phyloP scores from a whole-genome alignment of 208 protist species.

The Naegleria lovaniensis region DNA sequence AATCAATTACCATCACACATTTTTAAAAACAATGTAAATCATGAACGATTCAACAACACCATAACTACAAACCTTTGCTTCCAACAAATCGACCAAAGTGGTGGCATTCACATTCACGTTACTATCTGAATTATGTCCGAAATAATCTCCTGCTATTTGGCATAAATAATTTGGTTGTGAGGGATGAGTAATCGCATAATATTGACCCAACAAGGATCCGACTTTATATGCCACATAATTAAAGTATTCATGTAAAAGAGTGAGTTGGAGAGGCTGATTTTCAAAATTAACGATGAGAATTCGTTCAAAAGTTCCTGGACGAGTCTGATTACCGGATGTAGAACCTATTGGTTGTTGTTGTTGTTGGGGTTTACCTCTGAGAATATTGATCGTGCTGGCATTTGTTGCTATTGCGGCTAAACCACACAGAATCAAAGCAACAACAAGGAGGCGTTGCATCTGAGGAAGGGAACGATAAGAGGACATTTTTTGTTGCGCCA shows the following conservation, averaged over 20 bases:
- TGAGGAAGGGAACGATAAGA: too few relatives aligned
- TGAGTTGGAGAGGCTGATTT: not conserved
- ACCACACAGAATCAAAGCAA: too few relatives aligned
- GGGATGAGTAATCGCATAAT: conserved; percentile 28
- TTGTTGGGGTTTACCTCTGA: too few relatives aligned
- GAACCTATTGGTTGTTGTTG: not conserved
- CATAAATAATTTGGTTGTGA: conserved; percentile 28
- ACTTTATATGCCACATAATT: not conserved
- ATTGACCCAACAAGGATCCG: conserved; percentile 1
- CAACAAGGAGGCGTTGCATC: too few relatives aligned
- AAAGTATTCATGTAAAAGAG: not conserved
- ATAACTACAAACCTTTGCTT: conserved; percentile 5
- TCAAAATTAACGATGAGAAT: conserved; percentile 29
- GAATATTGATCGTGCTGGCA: not conserved
- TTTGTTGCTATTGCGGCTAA: too few relatives aligned
- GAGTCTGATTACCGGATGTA: not conserved
- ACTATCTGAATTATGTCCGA: not conserved
- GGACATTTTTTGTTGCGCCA: too few relatives aligned
- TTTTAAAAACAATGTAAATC: not conserved
- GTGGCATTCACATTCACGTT: not conserved
- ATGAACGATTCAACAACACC: not conserved
- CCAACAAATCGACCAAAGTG: conserved; percentile 25
- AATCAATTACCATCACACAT: too few relatives aligned
- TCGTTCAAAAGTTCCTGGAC: conserved; percentile 7
- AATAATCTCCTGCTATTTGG: not conserved